Base-by-base conservation (phyloP, 768 basidiomycete species). In the Trametes maxima region DNA sequence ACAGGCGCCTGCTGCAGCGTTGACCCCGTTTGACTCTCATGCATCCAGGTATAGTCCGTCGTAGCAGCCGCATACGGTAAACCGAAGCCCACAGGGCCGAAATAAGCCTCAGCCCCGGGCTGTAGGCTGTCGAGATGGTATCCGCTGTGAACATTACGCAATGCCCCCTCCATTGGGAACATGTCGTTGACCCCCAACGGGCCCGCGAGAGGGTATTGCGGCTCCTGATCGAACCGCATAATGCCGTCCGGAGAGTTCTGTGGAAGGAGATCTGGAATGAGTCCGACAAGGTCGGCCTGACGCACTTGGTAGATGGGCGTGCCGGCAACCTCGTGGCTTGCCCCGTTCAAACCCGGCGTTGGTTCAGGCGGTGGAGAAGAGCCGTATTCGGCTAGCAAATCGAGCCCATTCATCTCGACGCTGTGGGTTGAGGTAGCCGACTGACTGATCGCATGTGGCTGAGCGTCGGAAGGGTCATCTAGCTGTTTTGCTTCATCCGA, bases 121-220 rank as follows among this genome's bases (percentile, higher is more conserved):
- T 28, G 21, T 8, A 13, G 25, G 28, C 13, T 24, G 14, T 48
- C 25, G 8, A 36, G 2, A 2, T n/a, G 17, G 25, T 40, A 21
- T 2, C 11, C 35, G 54, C 11, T 8, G 25, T 58, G 57, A 13
- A 22, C 48, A 11, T 58, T 47, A 2, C 48, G 48, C 8, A 47
- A 17, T 14, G 59, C 59, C 22, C 39, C 25, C 44, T 60, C 59
- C 14, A 43, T 50, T 7, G 45, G 45, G 59, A 52, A 52, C 59
- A 60, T 53, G 36, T 47, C 51, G 2, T 36, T 51, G 16, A 52
- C 44, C 12, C 36, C 43, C 2, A 43, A 39, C 4, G 46, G 43
- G 35, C 46, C 48, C 1, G 47, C 14, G 17, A 33, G 11, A 4
- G 50, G 12, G 36, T 53, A 60, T 17, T 54, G 51, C 22, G 51